Conservation (phyloP, 331 rosid genomes). For the Saraca asoca region DNA sequence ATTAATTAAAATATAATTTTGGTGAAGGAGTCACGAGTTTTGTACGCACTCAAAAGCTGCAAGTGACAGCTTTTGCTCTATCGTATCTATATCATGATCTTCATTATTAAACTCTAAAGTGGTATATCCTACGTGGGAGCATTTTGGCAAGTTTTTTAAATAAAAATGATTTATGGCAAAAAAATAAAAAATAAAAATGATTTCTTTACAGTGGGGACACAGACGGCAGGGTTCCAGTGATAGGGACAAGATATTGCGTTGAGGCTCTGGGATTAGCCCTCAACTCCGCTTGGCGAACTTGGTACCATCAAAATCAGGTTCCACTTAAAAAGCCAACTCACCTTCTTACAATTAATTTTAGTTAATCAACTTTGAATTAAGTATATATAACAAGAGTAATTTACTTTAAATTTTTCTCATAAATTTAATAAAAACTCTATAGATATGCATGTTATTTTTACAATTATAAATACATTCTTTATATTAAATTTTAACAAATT, state of each 20-base stretch:
- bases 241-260: constrained; percentile 52
- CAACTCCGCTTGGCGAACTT: constrained; percentile 48
- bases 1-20: background rate
- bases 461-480: too few species aligned
- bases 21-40: constrained; percentile 35
- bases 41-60: too few species aligned
- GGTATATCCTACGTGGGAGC: too few species aligned
- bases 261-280: constrained; percentile 51
- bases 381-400: too few species aligned
- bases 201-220: constrained; percentile 47
- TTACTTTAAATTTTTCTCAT: too few species aligned
- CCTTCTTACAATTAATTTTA: background rate
- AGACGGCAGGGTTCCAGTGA: constrained; percentile 56
- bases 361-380: background rate
- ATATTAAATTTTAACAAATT: too few species aligned
- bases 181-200: background rate
- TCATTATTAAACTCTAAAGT: too few species aligned
- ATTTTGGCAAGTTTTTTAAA: background rate
- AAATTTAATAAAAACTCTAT: too few species aligned
- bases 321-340: too few species aligned
- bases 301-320: constrained; percentile 58
- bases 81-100: too few species aligned
- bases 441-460: too few species aligned
- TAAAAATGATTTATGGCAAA: background rate
- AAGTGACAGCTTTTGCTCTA: too few species aligned